These are phyloP conservation scores for Cyathus striatus DNA, from an alignment of 768 basidiomycete species.

Conservation along the genomic window DNA sequence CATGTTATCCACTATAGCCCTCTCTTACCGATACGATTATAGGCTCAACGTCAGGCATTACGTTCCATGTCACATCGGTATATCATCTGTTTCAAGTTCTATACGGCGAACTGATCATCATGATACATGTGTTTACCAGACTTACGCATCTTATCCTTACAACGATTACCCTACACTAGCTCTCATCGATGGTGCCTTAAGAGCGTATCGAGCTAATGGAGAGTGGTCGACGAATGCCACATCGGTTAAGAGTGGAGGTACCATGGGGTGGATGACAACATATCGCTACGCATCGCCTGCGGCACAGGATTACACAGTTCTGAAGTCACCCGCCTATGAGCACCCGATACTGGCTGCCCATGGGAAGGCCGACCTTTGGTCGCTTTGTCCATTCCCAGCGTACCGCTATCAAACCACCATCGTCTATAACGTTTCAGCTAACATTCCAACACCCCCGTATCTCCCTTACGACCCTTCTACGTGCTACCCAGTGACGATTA, in stretches of 20 bases:
- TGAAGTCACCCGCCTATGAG: conserved; percentile 10
- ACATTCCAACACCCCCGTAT: conserved; percentile 9
- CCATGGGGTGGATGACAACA: conserved; percentile 33
- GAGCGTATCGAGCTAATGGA: conserved; percentile 27
- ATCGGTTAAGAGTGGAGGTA: conserved; percentile 19
- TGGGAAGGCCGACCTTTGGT: conserved; percentile 29
- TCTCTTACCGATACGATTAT: conserved; percentile 4
- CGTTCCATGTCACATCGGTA: conserved; percentile 40
- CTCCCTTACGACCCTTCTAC: conserved; percentile 16
- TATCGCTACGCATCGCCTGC: conserved; percentile 21
- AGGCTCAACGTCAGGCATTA: conserved; percentile 32
- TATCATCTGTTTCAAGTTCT: conserved; percentile 13
- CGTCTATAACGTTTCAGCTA: conserved; percentile 26
- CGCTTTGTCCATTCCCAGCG: conserved; percentile 27
- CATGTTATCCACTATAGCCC: conserved; percentile 1
- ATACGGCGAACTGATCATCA: too few species aligned
- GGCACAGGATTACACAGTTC: conserved; percentile 29
- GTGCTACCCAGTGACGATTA: conserved; percentile 27
- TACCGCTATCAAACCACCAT: conserved; percentile 25
- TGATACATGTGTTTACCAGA: conserved; percentile 31
- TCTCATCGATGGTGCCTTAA: conserved; percentile 30
- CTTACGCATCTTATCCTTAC: conserved; percentile 44
- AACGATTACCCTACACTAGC: conserved; percentile 39
- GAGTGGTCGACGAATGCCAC: conserved; percentile 36
- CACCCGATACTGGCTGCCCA: conserved; percentile 25